A percentile compares a stretch with the other conserved stretches of the same genome.
Conservation (phyloP, 2,329 filamentous ascomycete genomes). For the Aspergillus fumigatus region DNA sequence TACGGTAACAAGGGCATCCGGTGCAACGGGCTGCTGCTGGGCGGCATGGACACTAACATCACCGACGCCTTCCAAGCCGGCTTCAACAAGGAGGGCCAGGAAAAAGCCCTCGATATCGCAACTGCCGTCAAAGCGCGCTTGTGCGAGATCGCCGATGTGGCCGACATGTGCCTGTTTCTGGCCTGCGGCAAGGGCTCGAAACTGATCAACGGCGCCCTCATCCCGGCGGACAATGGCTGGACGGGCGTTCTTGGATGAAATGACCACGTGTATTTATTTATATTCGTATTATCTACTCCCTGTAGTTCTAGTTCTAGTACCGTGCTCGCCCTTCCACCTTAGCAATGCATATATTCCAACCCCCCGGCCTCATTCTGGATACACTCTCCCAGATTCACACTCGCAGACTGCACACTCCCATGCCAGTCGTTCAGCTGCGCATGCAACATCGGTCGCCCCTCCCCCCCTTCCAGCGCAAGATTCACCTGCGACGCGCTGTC, state of each 20-base stretch:
- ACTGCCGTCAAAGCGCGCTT: constrained; percentile 11
- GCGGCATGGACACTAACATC: constrained; percentile 56
- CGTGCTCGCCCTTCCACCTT: not conserved
- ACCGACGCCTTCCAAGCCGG: constrained; percentile 36
- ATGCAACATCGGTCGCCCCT: constrained; percentile 5
- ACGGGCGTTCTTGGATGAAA: not conserved
- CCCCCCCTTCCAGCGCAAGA: constrained; percentile 7
- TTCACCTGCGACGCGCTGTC: constrained; percentile 10
- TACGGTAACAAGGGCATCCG: constrained; percentile 54
- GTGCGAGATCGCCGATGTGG: constrained; percentile 24
- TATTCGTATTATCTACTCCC: constrained; percentile 4
- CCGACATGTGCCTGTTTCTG: constrained; percentile 24
- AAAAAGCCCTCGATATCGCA: constrained; percentile 13
- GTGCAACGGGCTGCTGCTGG: constrained; percentile 49
- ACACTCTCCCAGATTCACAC: constrained; percentile 5
- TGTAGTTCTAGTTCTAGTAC: not conserved
- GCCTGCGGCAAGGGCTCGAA: constrained; percentile 21
- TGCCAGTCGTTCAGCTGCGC: constrained; percentile 12
- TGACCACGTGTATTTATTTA: too few relatives aligned
- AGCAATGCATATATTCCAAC: constrained; percentile 5
- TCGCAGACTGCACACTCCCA: constrained; percentile 10
- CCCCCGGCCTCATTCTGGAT: constrained; percentile 3
- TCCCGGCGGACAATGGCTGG: constrained; percentile 27
- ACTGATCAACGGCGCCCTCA: constrained; percentile 27
- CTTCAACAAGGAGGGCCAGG: constrained; percentile 21